Conservation (phyloP, 1,139 yeast species). For the Blastobotrys arbuscula region DNA sequence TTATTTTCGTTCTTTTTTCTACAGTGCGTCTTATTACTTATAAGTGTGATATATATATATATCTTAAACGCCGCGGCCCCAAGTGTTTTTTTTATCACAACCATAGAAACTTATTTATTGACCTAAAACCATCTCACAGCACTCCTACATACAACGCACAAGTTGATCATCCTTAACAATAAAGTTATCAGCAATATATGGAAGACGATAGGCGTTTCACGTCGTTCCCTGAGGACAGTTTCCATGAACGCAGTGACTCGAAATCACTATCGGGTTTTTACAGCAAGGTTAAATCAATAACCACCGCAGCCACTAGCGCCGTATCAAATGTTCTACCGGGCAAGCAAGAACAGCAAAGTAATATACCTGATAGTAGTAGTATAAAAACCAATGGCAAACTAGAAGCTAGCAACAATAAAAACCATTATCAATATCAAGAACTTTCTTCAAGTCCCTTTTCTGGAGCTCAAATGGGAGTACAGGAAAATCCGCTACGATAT, state of each 20-base stretch:
- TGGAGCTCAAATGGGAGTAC: constrained; percentile 5
- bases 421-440: too few species aligned
- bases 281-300: constrained; percentile 24
- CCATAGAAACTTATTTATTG: too few species aligned
- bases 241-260: constrained; percentile 23
- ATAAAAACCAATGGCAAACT: neutral
- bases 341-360: neutral
- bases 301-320: constrained; percentile 27
- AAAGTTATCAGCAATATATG: too few species aligned
- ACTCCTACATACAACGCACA: too few species aligned
- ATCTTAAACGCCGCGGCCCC: too few species aligned
- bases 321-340: constrained; percentile 26
- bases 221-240: constrained; percentile 27
- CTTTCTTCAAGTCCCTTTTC: constrained; percentile 9
- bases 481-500: constrained; percentile 13
- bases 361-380: neutral
- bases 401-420: neutral
- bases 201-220: constrained; percentile 17
- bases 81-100: too few species aligned
- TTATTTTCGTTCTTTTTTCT: too few species aligned
- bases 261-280: constrained; percentile 24
- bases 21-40: too few species aligned
- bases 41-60: too few species aligned
- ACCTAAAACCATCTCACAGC: neutral
- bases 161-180: too few species aligned